Percentiles rank a stretch among this genome's conserved stretches.
Evolutionary conservation across 1,139 yeast genomes (phyloP).

Genomic region (Diutina mesorugosa): DNA sequence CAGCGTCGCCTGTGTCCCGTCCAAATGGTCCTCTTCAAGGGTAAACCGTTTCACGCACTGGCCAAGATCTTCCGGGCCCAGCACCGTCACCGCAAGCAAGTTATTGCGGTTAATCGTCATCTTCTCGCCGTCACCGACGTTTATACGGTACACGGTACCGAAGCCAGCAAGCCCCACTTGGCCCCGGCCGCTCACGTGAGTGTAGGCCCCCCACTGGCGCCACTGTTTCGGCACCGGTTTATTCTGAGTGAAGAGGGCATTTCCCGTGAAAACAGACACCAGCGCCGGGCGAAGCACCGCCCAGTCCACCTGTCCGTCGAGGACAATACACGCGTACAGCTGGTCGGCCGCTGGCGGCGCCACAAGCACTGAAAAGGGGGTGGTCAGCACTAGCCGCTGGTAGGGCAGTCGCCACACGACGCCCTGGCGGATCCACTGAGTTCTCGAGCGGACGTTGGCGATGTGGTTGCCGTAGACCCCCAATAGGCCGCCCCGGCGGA

Average conservation of each 20-base stretch:
- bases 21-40: not conserved
- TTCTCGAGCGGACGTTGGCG: constrained; percentile 12
- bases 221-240: constrained; percentile 20
- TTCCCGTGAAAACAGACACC: constrained; percentile 39
- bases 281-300: constrained; percentile 36
- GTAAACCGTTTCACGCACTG: constrained; percentile 18
- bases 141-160: constrained; percentile 41
- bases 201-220: constrained; percentile 17
- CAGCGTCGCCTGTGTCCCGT: not conserved
- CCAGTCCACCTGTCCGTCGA: constrained; percentile 55
- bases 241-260: constrained; percentile 26
- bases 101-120: constrained; percentile 33
- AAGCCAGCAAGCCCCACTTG: constrained; percentile 41
- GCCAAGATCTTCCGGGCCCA: constrained; percentile 33
- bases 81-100: constrained; percentile 38
- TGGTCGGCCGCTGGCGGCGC: constrained; percentile 15
- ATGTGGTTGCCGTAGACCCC: constrained; percentile 26
- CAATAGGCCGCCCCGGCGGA: constrained; percentile 35
- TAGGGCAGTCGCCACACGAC: constrained; percentile 22
- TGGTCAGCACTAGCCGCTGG: constrained; percentile 35
- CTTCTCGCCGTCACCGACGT: constrained; percentile 33
- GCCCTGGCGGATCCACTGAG: constrained; percentile 26
- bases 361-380: constrained; percentile 31
- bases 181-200: constrained; percentile 46
- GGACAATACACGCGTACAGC: constrained; percentile 27